A percentile compares a stretch with the other conserved stretches of the same genome.
Conservation (phyloP, 2,329 filamentous ascomycete genomes). For the Chaetomium strumarium region DNA sequence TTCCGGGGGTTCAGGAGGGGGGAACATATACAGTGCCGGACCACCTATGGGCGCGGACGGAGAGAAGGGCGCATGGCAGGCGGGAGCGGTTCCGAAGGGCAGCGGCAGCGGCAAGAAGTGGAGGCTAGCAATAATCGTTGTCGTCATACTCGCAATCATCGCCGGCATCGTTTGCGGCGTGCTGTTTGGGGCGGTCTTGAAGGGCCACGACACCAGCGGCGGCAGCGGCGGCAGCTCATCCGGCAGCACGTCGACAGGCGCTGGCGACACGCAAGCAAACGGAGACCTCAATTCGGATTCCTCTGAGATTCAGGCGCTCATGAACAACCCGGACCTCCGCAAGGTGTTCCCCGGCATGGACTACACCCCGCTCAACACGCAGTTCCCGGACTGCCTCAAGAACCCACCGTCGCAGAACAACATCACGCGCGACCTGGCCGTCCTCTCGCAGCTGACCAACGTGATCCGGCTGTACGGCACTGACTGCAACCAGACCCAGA, state of each 20-base stretch:
- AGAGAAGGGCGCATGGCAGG: constrained; percentile 57
- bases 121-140: constrained; percentile 61
- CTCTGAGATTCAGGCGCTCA: constrained; percentile 68
- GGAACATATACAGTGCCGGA: background rate
- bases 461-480: constrained; percentile 86
- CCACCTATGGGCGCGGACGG: constrained; percentile 38
- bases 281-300: constrained; percentile 71
- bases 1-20: constrained; percentile 3
- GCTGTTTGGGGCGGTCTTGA: constrained; percentile 64
- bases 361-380: constrained; percentile 86
- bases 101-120: constrained; percentile 57
- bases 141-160: constrained; percentile 60
- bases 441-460: constrained; percentile 85
- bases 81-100: constrained; percentile 44
- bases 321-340: constrained; percentile 77
- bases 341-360: constrained; percentile 94
- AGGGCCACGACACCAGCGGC: constrained; percentile 36
- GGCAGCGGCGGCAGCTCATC: constrained; percentile 23
- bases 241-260: constrained; percentile 43
- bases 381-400: constrained; percentile 76
- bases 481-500: constrained; percentile 95
- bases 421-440: constrained; percentile 82
- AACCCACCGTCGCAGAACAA: constrained; percentile 88
- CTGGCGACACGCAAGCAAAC: constrained; percentile 54
- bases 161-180: constrained; percentile 69